A percentile compares a stretch with the other conserved stretches of the same genome.
phyloP scores from a whole-genome alignment of 1,284 basidiomycete genomes.

The Cutaneotrichosporon sp. region DNA sequence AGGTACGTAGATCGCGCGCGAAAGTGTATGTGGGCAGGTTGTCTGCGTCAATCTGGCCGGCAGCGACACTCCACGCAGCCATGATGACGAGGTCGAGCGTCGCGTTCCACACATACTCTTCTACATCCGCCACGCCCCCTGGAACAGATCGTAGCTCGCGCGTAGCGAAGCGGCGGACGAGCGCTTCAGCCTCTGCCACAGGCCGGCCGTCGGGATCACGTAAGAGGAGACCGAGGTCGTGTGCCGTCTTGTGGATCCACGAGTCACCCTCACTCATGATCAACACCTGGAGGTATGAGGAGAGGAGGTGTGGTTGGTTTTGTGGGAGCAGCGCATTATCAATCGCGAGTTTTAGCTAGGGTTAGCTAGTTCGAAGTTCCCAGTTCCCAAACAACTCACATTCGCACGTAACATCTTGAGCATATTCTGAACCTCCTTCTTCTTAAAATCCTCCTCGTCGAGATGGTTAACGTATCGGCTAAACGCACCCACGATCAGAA shows the following conservation, averaged over 20 bases:
- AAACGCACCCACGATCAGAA: conserved; percentile 50
- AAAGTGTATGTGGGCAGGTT: conserved; percentile 52
- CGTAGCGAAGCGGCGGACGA: conserved; percentile 48
- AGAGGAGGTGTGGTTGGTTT: conserved; percentile 37
- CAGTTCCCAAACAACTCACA: conserved; percentile 27
- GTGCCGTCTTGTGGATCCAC: conserved; percentile 44
- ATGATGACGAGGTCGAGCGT: conserved; percentile 51
- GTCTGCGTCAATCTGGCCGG: conserved; percentile 39
- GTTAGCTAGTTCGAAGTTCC: conserved; percentile 7
- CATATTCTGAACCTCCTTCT: conserved; percentile 45
- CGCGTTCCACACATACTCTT: conserved; percentile 52
- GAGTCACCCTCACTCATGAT: conserved; percentile 54
- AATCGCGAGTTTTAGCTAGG: conserved; percentile 53
- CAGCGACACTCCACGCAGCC: conserved; percentile 46
- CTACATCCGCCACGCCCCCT: conserved; percentile 44
- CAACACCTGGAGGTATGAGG: conserved; percentile 52
- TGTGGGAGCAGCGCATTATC: conserved; percentile 50
- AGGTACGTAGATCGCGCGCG: conserved; percentile 51
- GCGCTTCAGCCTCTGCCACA: conserved; percentile 41
- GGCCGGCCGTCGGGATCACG: conserved; percentile 33
- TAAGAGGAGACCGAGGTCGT: conserved; percentile 47
- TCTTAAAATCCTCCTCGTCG: conserved; percentile 48
- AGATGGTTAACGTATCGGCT: conserved; percentile 52
- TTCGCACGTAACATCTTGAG: conserved; percentile 50
- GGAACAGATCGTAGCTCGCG: conserved; percentile 47